Percentiles rank a stretch among this genome's conserved stretches.
These are phyloP conservation scores for Aspergillus versicolor DNA, from an alignment of 2,329 filamentous ascomycete genomes.

Conservation along the genomic window DNA sequence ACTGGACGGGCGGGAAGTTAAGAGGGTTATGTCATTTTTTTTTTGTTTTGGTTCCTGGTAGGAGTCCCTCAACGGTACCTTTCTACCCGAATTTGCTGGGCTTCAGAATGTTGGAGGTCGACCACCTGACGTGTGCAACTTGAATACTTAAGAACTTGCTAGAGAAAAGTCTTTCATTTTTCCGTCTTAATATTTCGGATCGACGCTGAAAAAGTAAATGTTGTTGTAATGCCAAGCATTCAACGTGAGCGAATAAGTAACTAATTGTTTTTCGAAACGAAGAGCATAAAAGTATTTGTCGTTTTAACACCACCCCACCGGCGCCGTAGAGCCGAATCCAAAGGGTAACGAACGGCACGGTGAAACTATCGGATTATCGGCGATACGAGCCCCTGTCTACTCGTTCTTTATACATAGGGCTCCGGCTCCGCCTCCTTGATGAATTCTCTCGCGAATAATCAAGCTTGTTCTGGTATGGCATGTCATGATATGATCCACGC, in stretches of 20 bases:
- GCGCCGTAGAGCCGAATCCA: not conserved
- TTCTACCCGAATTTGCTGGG: conserved; percentile 9
- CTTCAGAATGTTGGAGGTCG: not conserved
- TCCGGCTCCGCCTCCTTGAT: conserved; percentile 35
- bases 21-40: not conserved
- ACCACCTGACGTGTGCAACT: not conserved
- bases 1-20: not conserved
- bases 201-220: not conserved
- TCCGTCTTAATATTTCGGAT: not conserved
- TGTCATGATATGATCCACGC: conserved; percentile 20
- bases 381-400: conserved; percentile 23
- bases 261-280: not conserved
- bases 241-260: not conserved
- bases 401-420: conserved; percentile 31
- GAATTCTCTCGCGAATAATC: conserved; percentile 30
- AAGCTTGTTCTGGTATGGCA: conserved; percentile 21
- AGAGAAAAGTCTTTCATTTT: not conserved
- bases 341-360: no score
- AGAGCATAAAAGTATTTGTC: not conserved
- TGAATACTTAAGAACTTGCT: not conserved
- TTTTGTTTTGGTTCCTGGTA: not conserved
- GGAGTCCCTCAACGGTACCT: conserved; percentile 19
- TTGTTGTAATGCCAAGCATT: not conserved
- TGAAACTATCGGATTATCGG: conserved; percentile 14
- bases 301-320: not conserved